Evolutionary conservation across 371 early-diverging fungal species (phyloP).

Genomic region (Gilbertella persicaria): DNA sequence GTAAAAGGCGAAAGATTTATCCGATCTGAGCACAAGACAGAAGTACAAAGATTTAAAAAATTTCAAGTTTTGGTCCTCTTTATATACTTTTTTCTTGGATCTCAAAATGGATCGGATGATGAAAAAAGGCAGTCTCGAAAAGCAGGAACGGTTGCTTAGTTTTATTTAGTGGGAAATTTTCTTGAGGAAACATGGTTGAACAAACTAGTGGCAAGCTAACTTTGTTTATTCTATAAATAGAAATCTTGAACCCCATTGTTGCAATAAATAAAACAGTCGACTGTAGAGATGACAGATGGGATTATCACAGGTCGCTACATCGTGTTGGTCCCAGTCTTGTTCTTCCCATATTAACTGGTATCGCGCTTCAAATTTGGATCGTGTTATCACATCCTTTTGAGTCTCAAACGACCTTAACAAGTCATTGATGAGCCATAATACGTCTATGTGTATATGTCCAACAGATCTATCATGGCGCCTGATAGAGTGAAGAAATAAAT

Average conservation of each 20-base stretch:
- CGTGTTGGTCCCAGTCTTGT: neutral
- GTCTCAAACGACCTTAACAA: neutral
- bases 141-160: neutral
- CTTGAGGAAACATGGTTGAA: too few relatives aligned
- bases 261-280: too few relatives aligned
- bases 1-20: constrained; percentile 62
- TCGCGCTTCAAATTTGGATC: neutral
- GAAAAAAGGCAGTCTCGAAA: neutral
- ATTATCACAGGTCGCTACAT: neutral
- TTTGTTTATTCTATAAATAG: too few relatives aligned
- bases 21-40: constrained; percentile 53
- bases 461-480: neutral
- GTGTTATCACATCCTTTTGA: neutral
- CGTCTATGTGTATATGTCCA: neutral
- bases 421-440: neutral
- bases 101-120: neutral
- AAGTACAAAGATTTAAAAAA: constrained; percentile 32
- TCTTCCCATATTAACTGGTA: neutral
- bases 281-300: neutral
- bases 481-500: neutral
- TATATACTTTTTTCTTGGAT: constrained; percentile 2
- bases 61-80: neutral
- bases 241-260: too few relatives aligned
- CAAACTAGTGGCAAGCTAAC: too few relatives aligned
- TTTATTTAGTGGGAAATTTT: too few relatives aligned